Base-by-base conservation (phyloP, 78 protist species). In the Trichosphaerium sp. region DNA sequence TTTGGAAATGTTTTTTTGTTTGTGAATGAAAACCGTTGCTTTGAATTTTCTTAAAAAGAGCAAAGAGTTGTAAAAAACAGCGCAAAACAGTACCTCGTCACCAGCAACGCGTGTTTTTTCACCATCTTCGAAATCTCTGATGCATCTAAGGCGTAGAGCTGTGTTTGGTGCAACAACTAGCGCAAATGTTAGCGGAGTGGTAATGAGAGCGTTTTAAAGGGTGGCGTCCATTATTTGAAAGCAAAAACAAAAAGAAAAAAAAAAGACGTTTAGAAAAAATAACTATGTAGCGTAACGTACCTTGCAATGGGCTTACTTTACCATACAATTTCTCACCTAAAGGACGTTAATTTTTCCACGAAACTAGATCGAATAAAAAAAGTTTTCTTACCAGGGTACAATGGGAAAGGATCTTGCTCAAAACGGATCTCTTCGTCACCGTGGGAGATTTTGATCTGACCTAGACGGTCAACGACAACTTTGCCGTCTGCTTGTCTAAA, bases 341-440 rank as follows among this genome's bases (percentile, higher is more conserved):
- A n/a, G n/a, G n/a, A n/a, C n/a, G n/a, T n/a, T n/a, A n/a, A n/a
- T n/a, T n/a, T n/a, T n/a, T n/a, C n/a, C n/a, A n/a, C n/a, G n/a
- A n/a, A n/a, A n/a, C 51, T 23, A 70, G 28, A 28, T 1, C 12
- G 14, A 6, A 48, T n/a, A n/a, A n/a, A n/a, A n/a, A n/a, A n/a
- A n/a, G n/a, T n/a, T n/a, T 49, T 11, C 75, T 89, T 91, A 61
- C 94, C 94, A 34, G 94, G 94, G 54, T 77, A 84, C 54, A 87
- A 72, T 63, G 92, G 85, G 80, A 89, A 87, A 54, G 88, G 94
- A 2, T 78, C 85, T 58, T 52, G 69, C 31, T 78, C 52, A 66
- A 78, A 44, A 72, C 94, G 85, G 48, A 86, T 66, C 59, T 89
- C 91, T 64, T 63, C 65, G 32, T 89, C 91, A 59, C 87, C 89